These are phyloP conservation scores for Debaryomyces castellii DNA, from an alignment of 805 yeast genomes.

Conservation along the genomic window DNA sequence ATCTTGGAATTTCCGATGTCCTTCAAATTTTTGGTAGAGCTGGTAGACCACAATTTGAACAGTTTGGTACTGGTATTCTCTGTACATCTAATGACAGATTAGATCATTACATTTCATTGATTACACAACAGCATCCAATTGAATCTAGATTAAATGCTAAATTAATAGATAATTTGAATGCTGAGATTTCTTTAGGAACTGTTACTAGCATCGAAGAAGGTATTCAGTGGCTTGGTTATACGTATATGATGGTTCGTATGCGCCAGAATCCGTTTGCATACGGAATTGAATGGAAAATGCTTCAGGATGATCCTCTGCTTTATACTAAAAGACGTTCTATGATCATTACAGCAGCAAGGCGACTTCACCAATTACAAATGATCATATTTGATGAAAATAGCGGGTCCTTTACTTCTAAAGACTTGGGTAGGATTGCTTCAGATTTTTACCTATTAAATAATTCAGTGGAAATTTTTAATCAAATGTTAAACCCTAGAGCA, in stretches of 20 bases:
- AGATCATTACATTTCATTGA: slow-evolving; percentile 83
- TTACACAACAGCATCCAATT: slow-evolving; percentile 94
- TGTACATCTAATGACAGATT: slow-evolving; percentile 80
- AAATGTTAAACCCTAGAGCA: slow-evolving; percentile 77
- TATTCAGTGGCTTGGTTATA: slow-evolving; percentile 96
- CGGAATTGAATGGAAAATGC: slow-evolving; percentile 85
- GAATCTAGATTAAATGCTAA: slow-evolving; percentile 80
- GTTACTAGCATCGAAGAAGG: slow-evolving; percentile 95
- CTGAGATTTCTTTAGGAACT: slow-evolving; percentile 93
- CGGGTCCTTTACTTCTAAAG: slow-evolving; percentile 77
- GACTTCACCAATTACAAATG: slow-evolving; percentile 88
- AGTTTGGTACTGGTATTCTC: slow-evolving; percentile 87
- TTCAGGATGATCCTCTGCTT: slow-evolving; percentile 79
- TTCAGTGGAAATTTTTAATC: slow-evolving; percentile 86
- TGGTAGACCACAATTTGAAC: slow-evolving; percentile 96
- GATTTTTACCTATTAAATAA: slow-evolving; percentile 87
- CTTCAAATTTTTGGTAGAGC: slow-evolving; percentile 99
- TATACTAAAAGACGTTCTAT: slow-evolving; percentile 71
- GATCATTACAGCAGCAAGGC: slow-evolving; percentile 76
- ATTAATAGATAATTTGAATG: slow-evolving; percentile 89
- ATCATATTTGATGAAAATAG: slow-evolving; percentile 86
- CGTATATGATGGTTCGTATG: slow-evolving; percentile 93
- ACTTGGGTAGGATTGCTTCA: slow-evolving; percentile 90
- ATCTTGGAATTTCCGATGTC: slow-evolving; percentile 93
- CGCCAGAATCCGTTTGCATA: slow-evolving; percentile 88